Conservation (phyloP, 257 asterid genomes). For the Solanum sejunctum region DNA sequence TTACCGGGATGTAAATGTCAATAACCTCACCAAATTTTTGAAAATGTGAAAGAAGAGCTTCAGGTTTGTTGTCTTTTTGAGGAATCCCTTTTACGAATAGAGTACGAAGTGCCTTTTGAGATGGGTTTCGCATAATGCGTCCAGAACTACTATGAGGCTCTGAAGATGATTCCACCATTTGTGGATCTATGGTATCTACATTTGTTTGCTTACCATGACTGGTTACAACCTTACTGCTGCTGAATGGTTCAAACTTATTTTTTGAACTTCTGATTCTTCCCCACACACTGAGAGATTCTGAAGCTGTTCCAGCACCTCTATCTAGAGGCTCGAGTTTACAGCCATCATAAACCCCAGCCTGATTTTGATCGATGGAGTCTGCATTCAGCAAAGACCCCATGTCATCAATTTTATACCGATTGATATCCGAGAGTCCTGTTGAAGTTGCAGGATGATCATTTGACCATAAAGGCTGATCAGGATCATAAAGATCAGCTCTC, state of each 20-base stretch:
- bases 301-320: constrained; percentile 25
- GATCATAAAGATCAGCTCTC: constrained; percentile 82
- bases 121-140: constrained; percentile 41
- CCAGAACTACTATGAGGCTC: constrained; percentile 40
- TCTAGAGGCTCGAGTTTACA: constrained; percentile 23
- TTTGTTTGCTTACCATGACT: constrained; percentile 27
- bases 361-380: constrained; percentile 28
- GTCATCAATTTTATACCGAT: constrained; percentile 39
- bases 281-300: constrained; percentile 65
- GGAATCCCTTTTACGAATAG: constrained; percentile 77
- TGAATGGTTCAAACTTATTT: constrained; percentile 23
- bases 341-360: constrained; percentile 35
- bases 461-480: constrained; percentile 95
- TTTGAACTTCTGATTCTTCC: constrained; percentile 53
- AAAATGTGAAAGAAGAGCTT: constrained; percentile 84
- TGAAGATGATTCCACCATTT: constrained; percentile 29
- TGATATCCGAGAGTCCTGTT: constrained; percentile 30
- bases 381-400: constrained; percentile 25
- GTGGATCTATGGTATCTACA: constrained; percentile 29
- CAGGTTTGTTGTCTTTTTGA: constrained; percentile 72
- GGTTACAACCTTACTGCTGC: constrained; percentile 20
- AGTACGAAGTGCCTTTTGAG: constrained; percentile 71
- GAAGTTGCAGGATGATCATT: constrained; percentile 54
- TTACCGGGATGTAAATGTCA: constrained; percentile 64
- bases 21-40: constrained; percentile 81